Evolutionary conservation across 352 stramenopile species (phyloP).

Genomic region (Globisporangium mamillatum): DNA sequence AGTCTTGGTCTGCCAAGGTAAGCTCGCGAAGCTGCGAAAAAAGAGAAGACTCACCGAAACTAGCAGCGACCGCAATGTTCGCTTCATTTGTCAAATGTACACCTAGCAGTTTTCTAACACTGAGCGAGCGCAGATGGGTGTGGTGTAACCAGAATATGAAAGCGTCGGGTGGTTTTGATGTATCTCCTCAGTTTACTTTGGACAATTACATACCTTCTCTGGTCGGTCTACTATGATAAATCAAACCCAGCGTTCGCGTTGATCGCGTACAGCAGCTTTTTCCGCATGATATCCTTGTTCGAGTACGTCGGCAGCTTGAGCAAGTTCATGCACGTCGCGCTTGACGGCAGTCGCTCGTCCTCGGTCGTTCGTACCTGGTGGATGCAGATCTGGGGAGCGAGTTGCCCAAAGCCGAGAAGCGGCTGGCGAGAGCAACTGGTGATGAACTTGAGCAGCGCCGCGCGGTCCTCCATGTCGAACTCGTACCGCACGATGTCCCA

Average conservation of each 20-base stretch:
- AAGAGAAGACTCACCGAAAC: no score
- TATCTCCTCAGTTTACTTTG: neutral
- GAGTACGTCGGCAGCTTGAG: constrained; percentile 97
- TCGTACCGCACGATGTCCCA: constrained; percentile 72
- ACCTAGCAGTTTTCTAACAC: no score
- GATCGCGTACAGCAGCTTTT: constrained; percentile 96
- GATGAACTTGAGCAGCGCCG: constrained; percentile 94
- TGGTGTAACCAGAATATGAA: neutral
- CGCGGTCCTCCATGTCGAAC: constrained; percentile 83
- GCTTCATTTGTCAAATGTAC: no score
- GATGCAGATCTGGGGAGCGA: constrained; percentile 95
- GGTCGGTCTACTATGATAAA: constrained; percentile 74
- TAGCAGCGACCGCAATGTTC: no score
- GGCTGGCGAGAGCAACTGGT: constrained; percentile 92
- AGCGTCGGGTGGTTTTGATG: neutral
- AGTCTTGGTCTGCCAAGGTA: no score
- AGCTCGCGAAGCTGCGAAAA: no score
- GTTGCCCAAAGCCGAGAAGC: constrained; percentile 91
- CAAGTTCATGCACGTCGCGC: constrained; percentile 97
- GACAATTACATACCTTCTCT: neutral
- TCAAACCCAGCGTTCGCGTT: constrained; percentile 96
- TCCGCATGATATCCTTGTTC: constrained; percentile 90
- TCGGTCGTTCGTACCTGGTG: constrained; percentile 75
- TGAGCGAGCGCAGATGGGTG: no score
- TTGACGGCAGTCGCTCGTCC: constrained; percentile 71